Evolutionary conservation across 140 eudicot species (phyloP).

Genomic region (Cichorium intybus): DNA sequence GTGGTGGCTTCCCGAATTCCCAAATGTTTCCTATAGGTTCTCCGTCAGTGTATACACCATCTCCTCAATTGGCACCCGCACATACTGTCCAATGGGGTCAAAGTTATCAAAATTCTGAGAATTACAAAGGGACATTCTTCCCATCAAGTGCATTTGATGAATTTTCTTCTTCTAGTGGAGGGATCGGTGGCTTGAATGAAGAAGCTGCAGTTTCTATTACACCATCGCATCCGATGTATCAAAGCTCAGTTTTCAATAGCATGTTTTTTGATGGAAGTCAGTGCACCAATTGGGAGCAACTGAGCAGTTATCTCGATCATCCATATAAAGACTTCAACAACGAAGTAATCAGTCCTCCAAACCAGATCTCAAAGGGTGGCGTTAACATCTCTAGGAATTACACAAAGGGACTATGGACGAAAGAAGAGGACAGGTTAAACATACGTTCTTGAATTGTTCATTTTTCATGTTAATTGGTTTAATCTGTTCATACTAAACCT

Average conservation of each 20-base stretch:
- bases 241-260: slow-evolving; percentile 4
- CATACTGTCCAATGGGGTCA: slow-evolving; percentile 1
- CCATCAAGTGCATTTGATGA: slow-evolving; percentile 15
- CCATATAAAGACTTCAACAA: neutral
- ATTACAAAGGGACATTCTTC: neutral
- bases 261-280: neutral
- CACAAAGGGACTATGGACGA: slow-evolving; percentile 41
- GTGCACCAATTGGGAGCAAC: neutral
- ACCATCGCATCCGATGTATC: slow-evolving; percentile 13
- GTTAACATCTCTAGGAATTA: neutral
- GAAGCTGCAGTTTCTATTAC: neutral
- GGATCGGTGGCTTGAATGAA: neutral
- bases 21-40: slow-evolving; percentile 7
- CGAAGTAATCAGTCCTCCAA: neutral
- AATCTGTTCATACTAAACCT: neutral
- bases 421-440: slow-evolving; percentile 46
- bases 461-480: neutral
- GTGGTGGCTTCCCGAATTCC: neutral
- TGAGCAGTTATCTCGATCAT: neutral
- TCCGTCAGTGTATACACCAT: slow-evolving; percentile 14
- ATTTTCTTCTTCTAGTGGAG: slow-evolving; percentile 9
- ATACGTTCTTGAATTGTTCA: neutral
- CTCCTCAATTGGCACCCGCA: slow-evolving; percentile 24
- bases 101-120: slow-evolving; percentile 6
- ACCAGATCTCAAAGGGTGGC: slow-evolving; percentile 4